These are phyloP conservation scores for Mycena pura DNA, from an alignment of 768 basidiomycete species.

Conservation along the genomic window DNA sequence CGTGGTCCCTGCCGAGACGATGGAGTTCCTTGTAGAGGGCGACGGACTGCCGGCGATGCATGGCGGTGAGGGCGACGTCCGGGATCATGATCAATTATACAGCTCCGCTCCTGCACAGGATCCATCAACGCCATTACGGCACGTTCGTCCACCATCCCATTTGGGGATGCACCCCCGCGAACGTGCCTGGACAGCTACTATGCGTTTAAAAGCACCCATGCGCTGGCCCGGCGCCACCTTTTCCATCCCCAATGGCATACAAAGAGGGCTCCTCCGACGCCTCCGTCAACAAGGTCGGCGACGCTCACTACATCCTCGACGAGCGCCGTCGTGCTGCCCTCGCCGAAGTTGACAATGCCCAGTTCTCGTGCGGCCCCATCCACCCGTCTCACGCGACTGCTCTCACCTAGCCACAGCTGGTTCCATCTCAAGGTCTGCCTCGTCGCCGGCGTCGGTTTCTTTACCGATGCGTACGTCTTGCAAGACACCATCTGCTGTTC, in stretches of 20 bases:
- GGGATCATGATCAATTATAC: not conserved
- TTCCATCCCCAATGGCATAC: slow-evolving; percentile 39
- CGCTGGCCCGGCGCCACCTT: slow-evolving; percentile 3
- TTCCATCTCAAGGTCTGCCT: slow-evolving; percentile 83
- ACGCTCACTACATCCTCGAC: slow-evolving; percentile 56
- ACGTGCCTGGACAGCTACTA: too few relatives aligned
- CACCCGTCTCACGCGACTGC: not conserved
- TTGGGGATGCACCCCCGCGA: too few relatives aligned
- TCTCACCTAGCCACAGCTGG: slow-evolving; percentile 54
- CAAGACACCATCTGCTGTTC: not conserved
- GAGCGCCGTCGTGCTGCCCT: slow-evolving; percentile 82
- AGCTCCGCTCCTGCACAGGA: too few relatives aligned
- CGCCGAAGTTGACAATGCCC: slow-evolving; percentile 85
- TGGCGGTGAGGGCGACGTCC: too few relatives aligned
- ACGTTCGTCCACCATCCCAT: too few relatives aligned
- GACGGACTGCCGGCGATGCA: slow-evolving; percentile 64
- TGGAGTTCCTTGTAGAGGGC: slow-evolving; percentile 85
- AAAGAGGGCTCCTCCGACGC: slow-evolving; percentile 46
- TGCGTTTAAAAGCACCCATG: too few relatives aligned
- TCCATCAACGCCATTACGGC: too few relatives aligned
- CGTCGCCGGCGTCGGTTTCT: slow-evolving; percentile 85
- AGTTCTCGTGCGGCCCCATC: slow-evolving; percentile 67
- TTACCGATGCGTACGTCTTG: slow-evolving; percentile 77
- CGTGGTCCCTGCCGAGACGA: slow-evolving; percentile 81
- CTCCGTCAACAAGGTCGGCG: slow-evolving; percentile 38